A percentile compares a stretch with the other conserved stretches of the same genome.
Evolutionary conservation across 73 alveolate species (phyloP).

Genomic region (Tetrahymena elliotti): DNA sequence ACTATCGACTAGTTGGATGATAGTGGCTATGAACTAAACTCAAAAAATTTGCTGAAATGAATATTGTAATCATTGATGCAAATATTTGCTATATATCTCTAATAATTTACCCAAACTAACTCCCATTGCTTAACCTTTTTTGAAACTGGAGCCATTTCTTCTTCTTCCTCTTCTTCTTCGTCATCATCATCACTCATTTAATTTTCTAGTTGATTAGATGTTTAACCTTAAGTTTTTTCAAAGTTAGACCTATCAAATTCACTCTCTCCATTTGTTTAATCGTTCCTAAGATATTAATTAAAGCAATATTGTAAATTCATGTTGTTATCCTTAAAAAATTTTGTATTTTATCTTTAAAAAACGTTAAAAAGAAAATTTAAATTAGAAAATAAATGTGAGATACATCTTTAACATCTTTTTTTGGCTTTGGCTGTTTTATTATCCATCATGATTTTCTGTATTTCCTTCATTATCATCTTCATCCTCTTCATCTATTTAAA

Average conservation of each 20-base stretch:
- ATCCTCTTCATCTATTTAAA: not conserved
- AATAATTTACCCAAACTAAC: not conserved
- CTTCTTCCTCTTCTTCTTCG: no score
- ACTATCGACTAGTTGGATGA: not conserved
- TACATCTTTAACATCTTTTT: not conserved
- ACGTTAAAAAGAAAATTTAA: not conserved
- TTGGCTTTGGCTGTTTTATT: not conserved
- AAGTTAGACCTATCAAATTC: not conserved
- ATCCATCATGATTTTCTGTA: not conserved
- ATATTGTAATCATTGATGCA: not conserved
- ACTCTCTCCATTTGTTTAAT: not conserved
- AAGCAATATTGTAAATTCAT: not conserved
- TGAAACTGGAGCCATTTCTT: not conserved
- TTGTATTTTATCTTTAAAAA: not conserved
- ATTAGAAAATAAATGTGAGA: not conserved
- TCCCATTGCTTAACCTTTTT: not conserved
- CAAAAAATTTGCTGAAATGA: not conserved
- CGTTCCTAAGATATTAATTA: not conserved
- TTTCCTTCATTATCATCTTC: not conserved
- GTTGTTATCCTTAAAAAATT: not conserved
- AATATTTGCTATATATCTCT: not conserved
- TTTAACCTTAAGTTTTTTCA: not conserved
- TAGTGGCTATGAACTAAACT: not conserved
- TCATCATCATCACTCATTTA: not conserved
- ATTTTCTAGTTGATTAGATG: not conserved